phyloP scores from a whole-genome alignment of 257 asterid genomes.

The Solanum paucissectum region DNA sequence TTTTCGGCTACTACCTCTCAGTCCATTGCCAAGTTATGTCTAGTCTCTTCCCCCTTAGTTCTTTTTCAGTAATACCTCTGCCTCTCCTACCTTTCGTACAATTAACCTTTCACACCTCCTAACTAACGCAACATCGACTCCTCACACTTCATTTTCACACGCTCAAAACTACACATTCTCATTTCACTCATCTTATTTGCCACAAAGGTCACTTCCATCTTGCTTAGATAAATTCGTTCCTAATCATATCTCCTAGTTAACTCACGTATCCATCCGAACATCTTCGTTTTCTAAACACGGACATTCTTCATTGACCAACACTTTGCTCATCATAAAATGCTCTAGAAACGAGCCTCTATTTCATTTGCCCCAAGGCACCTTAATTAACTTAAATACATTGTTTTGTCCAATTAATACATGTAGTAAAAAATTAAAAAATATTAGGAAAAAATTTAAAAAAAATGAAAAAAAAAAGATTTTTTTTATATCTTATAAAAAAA shows the following conservation, averaged over 20 bases:
- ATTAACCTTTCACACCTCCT: neutral
- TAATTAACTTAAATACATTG: too few relatives aligned
- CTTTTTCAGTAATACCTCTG: neutral
- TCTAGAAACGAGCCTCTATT: too few relatives aligned
- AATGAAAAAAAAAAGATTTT: neutral
- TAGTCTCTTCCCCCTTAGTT: neutral
- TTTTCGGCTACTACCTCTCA: too few relatives aligned
- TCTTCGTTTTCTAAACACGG: neutral
- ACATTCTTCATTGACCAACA: neutral
- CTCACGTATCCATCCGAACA: neutral
- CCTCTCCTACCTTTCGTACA: neutral
- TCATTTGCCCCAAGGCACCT: too few relatives aligned
- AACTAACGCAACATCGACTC: neutral
- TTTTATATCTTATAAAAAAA: neutral
- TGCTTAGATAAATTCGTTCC: neutral
- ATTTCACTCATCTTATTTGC: too few relatives aligned
- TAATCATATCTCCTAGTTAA: neutral
- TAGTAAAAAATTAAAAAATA: neutral
- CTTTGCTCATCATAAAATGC: too few relatives aligned
- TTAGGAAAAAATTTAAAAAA: too few relatives aligned
- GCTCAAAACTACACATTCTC: too few relatives aligned
- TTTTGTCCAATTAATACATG: neutral
- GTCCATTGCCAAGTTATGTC: neutral
- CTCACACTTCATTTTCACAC: neutral
- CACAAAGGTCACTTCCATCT: neutral